Evolutionary conservation across 129 eudicot species (phyloP), one percentile per base, ranked within the genome.

Genomic region (Artemisia argyi): DNA sequence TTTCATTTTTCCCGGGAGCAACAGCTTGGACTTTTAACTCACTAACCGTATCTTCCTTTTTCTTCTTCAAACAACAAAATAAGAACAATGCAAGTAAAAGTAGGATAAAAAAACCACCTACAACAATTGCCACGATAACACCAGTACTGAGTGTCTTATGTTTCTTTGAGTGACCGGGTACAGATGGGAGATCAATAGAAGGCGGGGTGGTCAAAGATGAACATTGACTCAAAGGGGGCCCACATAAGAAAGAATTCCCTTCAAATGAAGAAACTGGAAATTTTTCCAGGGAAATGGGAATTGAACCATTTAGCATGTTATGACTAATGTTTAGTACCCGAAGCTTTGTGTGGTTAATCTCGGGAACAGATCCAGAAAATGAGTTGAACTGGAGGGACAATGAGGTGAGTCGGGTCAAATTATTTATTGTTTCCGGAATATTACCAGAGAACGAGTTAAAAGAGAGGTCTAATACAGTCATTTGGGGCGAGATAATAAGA

Each of bases 241-340:
- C 98, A 24, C 98, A 92, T 76, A 92, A 82, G 53, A 71, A 77
- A 60, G 85, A 61, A 73, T 92, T 92, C 53, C 98, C 98, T 46
- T 65, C 55, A 59, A 89, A 92, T 13, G 96, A 87, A 57, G 95
- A 87, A 73, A 44, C 64, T 1, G 96, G 98, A 18, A 89, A 92
- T 61, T 85, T 85, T 73, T 78, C 81, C 42, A 92, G 85, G 71
- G 86, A 76, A 51, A 14, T 2, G 3, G 98, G 98, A 44, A 94
- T 88, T 6, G 85, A 65, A 16, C 98, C 98, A 16, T 78, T 81
- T 51, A 94, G 68, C 60, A 57, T 62, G 76, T 94, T 90, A 42
- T 82, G 63, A 72, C 96, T 88, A 69, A 94, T 19, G 44, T 94
- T 86, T 32, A 94, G 68, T 50, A 79, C 47, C 73, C 61, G 78